A percentile compares a stretch with the other conserved stretches of the same genome.
Evolutionary conservation across 371 early-diverging fungal genomes (phyloP).

Genomic region (Mortierella sp.): DNA sequence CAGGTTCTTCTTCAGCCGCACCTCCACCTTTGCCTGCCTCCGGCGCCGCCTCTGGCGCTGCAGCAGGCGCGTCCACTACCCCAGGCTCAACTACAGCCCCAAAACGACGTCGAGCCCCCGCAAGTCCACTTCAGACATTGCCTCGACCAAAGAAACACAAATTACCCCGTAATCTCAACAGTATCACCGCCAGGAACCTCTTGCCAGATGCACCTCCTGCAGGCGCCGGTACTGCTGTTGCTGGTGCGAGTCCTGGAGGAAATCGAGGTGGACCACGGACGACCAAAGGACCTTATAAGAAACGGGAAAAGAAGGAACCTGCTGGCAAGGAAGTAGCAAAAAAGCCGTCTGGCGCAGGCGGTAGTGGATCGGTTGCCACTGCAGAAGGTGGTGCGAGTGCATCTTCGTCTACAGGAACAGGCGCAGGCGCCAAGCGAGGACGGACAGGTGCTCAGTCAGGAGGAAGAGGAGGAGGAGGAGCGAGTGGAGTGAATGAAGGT

Average conservation of each 20-base stretch:
- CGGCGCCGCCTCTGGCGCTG: neutral
- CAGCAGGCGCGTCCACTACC: conserved; percentile 4
- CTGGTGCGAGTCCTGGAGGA: conserved; percentile 6
- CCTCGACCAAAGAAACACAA: conserved; percentile 48
- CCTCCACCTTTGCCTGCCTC: too few species aligned
- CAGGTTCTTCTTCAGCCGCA: too few species aligned
- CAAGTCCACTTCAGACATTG: conserved; percentile 7
- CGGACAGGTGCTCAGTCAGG: too few species aligned
- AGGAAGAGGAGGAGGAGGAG: too few species aligned
- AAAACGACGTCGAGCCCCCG: conserved; percentile 30
- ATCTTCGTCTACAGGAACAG: neutral
- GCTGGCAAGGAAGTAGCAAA: conserved; percentile 14
- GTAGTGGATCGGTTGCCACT: neutral
- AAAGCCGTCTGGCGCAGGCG: conserved; percentile 4
- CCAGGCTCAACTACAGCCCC: conserved; percentile 12
- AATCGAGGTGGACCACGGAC: conserved; percentile 24
- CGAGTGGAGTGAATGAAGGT: too few species aligned
- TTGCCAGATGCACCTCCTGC: conserved; percentile 37
- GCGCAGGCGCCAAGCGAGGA: neutral
- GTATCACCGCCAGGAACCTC: conserved; percentile 34
- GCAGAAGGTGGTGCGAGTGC: neutral
- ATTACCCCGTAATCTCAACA: conserved; percentile 39
- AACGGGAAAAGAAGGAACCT: conserved; percentile 43
- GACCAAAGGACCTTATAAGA: conserved; percentile 48
- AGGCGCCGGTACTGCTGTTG: conserved; percentile 16